phyloP scores from a whole-genome alignment of 164 flowering plant species.

The Vitis rupestris region DNA sequence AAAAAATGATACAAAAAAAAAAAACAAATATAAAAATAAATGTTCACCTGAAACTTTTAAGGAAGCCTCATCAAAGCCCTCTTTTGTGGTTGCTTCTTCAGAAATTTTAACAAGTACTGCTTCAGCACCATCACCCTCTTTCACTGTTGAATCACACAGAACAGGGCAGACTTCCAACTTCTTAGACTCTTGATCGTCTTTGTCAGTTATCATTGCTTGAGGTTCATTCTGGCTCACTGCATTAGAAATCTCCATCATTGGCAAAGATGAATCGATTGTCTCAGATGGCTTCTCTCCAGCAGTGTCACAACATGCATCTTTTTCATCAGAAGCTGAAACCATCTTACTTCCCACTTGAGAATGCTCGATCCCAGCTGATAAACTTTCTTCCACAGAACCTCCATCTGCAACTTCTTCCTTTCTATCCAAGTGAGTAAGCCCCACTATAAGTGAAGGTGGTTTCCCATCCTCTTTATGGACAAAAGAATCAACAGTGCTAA shows the following conservation, averaged over 20 bases:
- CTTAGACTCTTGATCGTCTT: slow-evolving; percentile 14
- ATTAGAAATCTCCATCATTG: slow-evolving; percentile 6
- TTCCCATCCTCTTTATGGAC: slow-evolving; percentile 15
- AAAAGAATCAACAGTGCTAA: slow-evolving; percentile 9
- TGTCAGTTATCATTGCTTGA: slow-evolving; percentile 11
- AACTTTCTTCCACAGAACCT: slow-evolving; percentile 9
- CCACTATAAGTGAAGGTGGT: slow-evolving; percentile 7
- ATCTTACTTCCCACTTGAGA: slow-evolving; percentile 2
- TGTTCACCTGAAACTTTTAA: slow-evolving; percentile 18
- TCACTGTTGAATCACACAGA: slow-evolving; percentile 8
- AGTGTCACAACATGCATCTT: slow-evolving; percentile 11
- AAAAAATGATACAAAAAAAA: not conserved
- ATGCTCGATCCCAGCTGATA: slow-evolving; percentile 3
- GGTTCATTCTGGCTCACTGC: slow-evolving; percentile 14
- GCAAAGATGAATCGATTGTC: slow-evolving; percentile 3
- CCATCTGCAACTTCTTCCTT: slow-evolving; percentile 9
- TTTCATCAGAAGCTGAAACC: slow-evolving; percentile 7
- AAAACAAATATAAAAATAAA: not conserved
- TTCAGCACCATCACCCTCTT: slow-evolving; percentile 23
- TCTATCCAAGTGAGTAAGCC: not conserved
- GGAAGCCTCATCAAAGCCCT: slow-evolving; percentile 11
- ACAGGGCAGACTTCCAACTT: slow-evolving; percentile 14
- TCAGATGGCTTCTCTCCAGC: slow-evolving; percentile 1
- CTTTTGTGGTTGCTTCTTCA: slow-evolving; percentile 8
- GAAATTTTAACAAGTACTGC: not conserved